Evolutionary conservation across 305 asterid species (phyloP).

Genomic region (Solanum hybrid): DNA sequence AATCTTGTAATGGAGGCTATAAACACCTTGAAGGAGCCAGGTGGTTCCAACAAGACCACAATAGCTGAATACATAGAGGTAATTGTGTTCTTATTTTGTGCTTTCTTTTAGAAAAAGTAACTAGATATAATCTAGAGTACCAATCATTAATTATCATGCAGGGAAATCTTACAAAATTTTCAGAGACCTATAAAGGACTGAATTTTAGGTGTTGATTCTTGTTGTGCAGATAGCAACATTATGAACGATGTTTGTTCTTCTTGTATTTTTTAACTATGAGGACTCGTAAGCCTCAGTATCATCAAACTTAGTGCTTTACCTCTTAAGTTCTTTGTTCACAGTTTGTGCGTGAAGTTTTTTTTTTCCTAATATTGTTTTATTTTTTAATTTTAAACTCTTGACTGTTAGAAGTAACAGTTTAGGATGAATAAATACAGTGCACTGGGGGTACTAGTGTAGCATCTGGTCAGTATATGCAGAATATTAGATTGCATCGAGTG

Average conservation of each 20-base stretch:
- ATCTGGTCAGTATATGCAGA: neutral
- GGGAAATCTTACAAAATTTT: neutral
- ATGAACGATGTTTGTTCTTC: neutral
- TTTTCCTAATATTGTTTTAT: neutral
- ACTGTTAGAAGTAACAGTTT: neutral
- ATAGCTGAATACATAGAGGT: conserved; percentile 95
- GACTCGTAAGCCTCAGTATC: neutral
- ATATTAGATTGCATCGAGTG: neutral
- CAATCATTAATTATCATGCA: neutral
- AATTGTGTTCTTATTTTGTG: neutral
- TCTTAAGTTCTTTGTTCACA: neutral
- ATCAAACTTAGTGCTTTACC: neutral
- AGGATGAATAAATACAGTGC: neutral
- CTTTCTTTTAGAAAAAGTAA: neutral
- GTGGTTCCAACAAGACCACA: conserved; percentile 83
- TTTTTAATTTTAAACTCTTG: neutral
- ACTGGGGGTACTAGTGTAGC: neutral
- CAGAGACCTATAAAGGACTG: neutral
- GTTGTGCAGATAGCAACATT: neutral
- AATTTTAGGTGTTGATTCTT: neutral
- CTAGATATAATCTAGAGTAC: neutral
- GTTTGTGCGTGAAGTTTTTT: neutral
- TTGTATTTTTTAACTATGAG: neutral
- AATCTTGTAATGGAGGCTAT: conserved; percentile 91
- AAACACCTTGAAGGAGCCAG: conserved; percentile 69